Base-by-base conservation (phyloP, 371 early-diverging fungal genomes). In the Mucor piriformis region DNA sequence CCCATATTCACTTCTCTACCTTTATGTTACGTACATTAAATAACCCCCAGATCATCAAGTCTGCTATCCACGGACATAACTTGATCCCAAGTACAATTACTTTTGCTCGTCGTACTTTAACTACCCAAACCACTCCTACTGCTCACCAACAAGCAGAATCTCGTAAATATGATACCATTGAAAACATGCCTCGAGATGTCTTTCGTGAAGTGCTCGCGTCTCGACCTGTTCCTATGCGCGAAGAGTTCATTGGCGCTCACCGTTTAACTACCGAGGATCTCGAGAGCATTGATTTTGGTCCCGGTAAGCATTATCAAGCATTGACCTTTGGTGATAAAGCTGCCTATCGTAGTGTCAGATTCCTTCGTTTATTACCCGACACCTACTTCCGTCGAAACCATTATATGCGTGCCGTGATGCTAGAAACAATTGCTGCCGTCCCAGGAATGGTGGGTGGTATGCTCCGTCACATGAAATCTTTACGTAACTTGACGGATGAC, bases 361-460 rank as follows among this genome's bases (percentile, higher is more conserved):
- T 76, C 8, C 69, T 93, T 37, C 81, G 94, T 43, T 64, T 83
- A 6, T 84, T 91, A 6, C 87, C 92, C 0, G 94, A 93, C 64
- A 66, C 82, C 13, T 92, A 91, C 60, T 95, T 95, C 72, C 79
- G 88, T 42, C 83, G 82, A 59, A 81, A 90, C 62, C 92, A 94
- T 63, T 78, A 91, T 38, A 91, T 91, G 73, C 83, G 94, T 52
- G 91, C 88, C 3, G 92, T 94, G 6, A 89, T 93, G 79, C 82
- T 94, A 3, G 93, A 92, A 63, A 92, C 92, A 0, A 83, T 94
- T n/a, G 92, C 92, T 13, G 90, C 90, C 55, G 92, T 95, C 15
- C 97, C 97, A 11, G 94, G 95, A 15, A 92, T 95, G 92, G 95
- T 95, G 0, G 96, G 91, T 27, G 96, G 87, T 6, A 83, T 93